Evolutionary conservation across 1,139 yeast genomes (phyloP), one percentile per base, ranked within the genome.

Genomic region (Debaryomyces sp.): DNA sequence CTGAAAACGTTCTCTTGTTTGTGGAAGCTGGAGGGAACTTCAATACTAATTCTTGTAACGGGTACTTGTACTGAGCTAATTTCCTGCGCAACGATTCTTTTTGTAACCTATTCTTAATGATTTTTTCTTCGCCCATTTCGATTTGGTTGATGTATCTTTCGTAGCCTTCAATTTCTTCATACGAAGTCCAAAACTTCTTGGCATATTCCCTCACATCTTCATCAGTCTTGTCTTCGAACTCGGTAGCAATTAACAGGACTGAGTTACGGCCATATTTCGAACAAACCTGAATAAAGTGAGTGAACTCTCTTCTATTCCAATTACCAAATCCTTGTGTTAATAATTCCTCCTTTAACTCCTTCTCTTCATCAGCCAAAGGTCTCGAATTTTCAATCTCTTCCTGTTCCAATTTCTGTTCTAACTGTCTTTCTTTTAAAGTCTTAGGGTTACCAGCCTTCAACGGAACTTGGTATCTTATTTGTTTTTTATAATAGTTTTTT

Each of bases 281-380:
- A 58, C 80, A 77, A 27, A 81, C 71, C 46, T 77, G 75, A 41
- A 87, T 80, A 57, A 86, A 87, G 51, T 83, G 85, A 50, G 80
- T 81, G 61, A 87, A 87, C 52, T 87, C 95, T 51, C 86, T 73
- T 65, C 91, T 77, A 51, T 83, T 81, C 91, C 92, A 87, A 57
- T 81, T 80, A 29, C 78, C 67, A 59, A 74, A 87, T 0, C 92
- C 94, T 57, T 82, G 76, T 2, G 64, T 56, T 50, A 84, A 70
- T 52, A 85, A 68, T 45, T 81, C 77, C 46, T 72, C 77, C 61
- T 87, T 87, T 55, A 75, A 67, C 29, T 63, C 65, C 57, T 81
- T 84, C 59, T 87, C 94, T 48, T 84, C 89, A 33, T 82, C 87
- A 1, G 89, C 84, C 49, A 87, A 70, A 1, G 87, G 84, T 47